Conservation (phyloP, 345 rosid genomes). For the Hevea brasiliensis region DNA sequence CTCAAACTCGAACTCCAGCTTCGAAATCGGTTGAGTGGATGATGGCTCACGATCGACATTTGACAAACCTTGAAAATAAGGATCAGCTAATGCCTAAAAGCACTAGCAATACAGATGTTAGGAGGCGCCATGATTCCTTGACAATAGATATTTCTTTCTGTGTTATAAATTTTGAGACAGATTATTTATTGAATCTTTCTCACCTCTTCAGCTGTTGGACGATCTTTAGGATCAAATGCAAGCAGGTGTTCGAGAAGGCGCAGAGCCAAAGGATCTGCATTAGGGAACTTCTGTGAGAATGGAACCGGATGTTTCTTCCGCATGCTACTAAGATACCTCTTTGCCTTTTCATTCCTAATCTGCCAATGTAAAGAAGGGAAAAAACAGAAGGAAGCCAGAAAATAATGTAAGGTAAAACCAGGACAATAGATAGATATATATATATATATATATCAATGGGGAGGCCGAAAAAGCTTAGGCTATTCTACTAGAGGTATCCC, state of each 20-base stretch:
- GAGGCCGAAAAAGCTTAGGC: no score
- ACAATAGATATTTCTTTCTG: not conserved
- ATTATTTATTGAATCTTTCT: slow-evolving; percentile 3
- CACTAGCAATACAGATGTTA: slow-evolving; percentile 15
- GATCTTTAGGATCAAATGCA: slow-evolving; percentile 99
- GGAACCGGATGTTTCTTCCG: slow-evolving; percentile 82
- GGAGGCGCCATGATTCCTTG: slow-evolving; percentile 3
- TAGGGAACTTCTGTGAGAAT: slow-evolving; percentile 77
- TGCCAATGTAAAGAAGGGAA: slow-evolving; percentile 35
- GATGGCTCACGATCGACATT: slow-evolving; percentile 90
- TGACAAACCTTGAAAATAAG: slow-evolving; percentile 82
- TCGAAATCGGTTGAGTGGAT: slow-evolving; percentile 84
- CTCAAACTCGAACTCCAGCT: slow-evolving; percentile 98
- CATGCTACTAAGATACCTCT: slow-evolving; percentile 95
- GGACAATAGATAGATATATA: no score
- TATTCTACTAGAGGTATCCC: not conserved
- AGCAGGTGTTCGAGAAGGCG: slow-evolving; percentile 68
- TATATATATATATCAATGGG: no score
- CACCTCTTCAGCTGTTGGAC: slow-evolving; percentile 87
- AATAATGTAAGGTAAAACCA: slow-evolving; percentile 6
- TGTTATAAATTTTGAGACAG: not conserved
- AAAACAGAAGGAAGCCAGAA: not conserved
- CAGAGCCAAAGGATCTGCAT: slow-evolving; percentile 79
- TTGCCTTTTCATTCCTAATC: slow-evolving; percentile 97
- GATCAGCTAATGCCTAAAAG: slow-evolving; percentile 84